Evolutionary conservation across 345 rosid species (phyloP).

Genomic region (Brassica carinata): DNA sequence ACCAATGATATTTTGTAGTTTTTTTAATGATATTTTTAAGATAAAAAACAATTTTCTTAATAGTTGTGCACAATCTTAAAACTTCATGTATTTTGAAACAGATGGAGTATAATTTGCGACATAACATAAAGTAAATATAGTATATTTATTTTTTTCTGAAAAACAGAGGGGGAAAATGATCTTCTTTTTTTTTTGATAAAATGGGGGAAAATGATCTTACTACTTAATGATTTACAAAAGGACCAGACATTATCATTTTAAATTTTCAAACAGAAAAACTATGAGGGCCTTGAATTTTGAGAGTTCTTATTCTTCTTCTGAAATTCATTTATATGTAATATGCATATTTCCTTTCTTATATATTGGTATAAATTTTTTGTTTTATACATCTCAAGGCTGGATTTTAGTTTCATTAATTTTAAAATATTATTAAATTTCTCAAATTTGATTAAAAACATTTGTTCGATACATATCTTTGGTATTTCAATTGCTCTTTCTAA

Average conservation of each 20-base stretch:
- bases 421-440: neutral
- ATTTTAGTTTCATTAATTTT: neutral
- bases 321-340: neutral
- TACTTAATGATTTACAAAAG: conserved; percentile 36
- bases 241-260: conserved; percentile 39
- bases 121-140: conserved; percentile 26
- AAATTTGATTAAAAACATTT: neutral
- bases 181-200: neutral
- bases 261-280: conserved; percentile 31
- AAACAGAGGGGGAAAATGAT: conserved; percentile 1
- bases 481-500: neutral
- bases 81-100: too few species aligned
- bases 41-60: too few species aligned
- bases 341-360: neutral
- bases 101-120: neutral
- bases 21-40: too few species aligned
- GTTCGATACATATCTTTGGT: too few species aligned
- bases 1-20: too few species aligned
- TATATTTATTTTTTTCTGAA: neutral
- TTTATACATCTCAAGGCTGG: neutral
- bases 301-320: conserved; percentile 12
- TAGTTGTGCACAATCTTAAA: too few species aligned
- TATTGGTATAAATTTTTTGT: neutral
- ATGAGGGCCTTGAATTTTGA: conserved; percentile 18
- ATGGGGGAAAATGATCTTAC: conserved; percentile 20